Evolutionary conservation across 129 eudicot genomes (phyloP).

Genomic region (Tagetes patula): DNA sequence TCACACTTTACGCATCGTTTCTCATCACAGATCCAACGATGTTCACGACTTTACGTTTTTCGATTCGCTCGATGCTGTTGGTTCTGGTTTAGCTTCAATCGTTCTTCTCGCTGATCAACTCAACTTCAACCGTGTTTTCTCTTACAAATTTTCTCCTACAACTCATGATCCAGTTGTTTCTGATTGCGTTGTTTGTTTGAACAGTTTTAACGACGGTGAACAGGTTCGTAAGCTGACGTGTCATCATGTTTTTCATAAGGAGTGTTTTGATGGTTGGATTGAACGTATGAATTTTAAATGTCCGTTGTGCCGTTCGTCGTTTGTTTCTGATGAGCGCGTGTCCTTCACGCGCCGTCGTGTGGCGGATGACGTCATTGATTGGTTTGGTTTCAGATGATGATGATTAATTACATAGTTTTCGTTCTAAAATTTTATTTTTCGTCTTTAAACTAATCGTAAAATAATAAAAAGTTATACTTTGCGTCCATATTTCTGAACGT

Average conservation of each 20-base stretch:
- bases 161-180: constrained; percentile 7
- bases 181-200: constrained; percentile 75
- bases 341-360: constrained; percentile 42
- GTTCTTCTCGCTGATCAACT: constrained; percentile 61
- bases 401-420: no score
- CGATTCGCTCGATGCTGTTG: constrained; percentile 42
- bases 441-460: no score
- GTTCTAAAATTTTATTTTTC: no score
- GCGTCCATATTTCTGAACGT: no score
- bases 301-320: constrained; percentile 64
- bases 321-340: constrained; percentile 58
- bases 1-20: constrained; percentile 28
- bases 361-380: constrained; percentile 42
- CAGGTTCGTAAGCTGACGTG: constrained; percentile 65
- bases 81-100: constrained; percentile 65
- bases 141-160: constrained; percentile 21
- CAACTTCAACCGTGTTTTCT: constrained; percentile 48
- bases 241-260: constrained; percentile 77
- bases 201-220: constrained; percentile 55
- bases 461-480: no score
- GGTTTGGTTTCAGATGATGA: constrained; percentile 47
- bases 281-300: constrained; percentile 62
- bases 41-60: constrained; percentile 8
- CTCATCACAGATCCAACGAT: constrained; percentile 28
- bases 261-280: constrained; percentile 86